phyloP scores from a whole-genome alignment of 768 basidiomycete genomes.

The Collybia mongolica region DNA sequence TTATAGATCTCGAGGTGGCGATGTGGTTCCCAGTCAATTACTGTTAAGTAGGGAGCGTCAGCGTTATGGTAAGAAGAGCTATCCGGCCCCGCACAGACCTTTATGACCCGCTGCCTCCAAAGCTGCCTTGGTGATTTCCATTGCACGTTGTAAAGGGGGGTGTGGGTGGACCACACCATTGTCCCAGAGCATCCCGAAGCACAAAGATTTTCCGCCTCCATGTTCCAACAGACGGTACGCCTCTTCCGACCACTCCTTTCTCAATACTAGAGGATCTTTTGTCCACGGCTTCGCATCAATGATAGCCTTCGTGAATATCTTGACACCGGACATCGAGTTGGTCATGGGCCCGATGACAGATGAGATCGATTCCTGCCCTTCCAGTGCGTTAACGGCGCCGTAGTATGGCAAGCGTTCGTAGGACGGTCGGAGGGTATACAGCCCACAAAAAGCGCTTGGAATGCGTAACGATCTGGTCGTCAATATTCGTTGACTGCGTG shows the following conservation, averaged over 20 bases:
- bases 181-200: conserved; percentile 53
- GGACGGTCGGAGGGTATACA: conserved; percentile 60
- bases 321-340: conserved; percentile 48
- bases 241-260: conserved; percentile 45
- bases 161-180: conserved; percentile 46
- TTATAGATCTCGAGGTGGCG: conserved; percentile 52
- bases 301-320: conserved; percentile 51
- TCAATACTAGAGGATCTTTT: conserved; percentile 47
- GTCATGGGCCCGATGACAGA: conserved; percentile 61
- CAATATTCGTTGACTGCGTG: neutral
- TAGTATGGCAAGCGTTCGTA: conserved; percentile 55
- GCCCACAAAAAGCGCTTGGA: conserved; percentile 52
- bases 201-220: conserved; percentile 40
- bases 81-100: conserved; percentile 22
- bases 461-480: conserved; percentile 49
- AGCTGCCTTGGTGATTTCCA: conserved; percentile 42
- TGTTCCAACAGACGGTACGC: conserved; percentile 47
- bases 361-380: conserved; percentile 56
- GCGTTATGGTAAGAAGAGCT: conserved; percentile 5
- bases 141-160: conserved; percentile 51
- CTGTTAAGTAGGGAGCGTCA: conserved; percentile 28
- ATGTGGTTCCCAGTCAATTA: conserved; percentile 63
- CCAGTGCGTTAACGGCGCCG: conserved; percentile 47
- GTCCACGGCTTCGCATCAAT: conserved; percentile 53
- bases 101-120: conserved; percentile 49